These are phyloP conservation scores for Didymella lethalis DNA, from an alignment of 2,329 filamentous ascomycete genomes.

Conservation along the genomic window DNA sequence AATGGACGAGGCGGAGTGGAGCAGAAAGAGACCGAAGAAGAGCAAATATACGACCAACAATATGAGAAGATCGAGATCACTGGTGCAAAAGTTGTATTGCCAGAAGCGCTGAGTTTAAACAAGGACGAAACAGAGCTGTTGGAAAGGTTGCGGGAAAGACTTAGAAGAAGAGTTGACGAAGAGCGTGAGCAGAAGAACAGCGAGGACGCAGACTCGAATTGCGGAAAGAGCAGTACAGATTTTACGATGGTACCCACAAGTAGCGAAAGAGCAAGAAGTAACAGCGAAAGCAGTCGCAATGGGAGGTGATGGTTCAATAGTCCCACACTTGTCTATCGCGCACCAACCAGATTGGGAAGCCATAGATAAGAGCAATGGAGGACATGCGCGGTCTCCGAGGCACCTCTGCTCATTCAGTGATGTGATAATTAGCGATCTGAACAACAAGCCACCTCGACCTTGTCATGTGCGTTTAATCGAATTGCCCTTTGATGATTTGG, in stretches of 20 bases:
- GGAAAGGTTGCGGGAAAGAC: constrained; percentile 44
- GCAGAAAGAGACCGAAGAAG: constrained; percentile 25
- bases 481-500: no score
- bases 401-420: neutral
- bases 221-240: constrained; percentile 33
- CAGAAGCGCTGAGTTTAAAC: constrained; percentile 47
- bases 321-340: constrained; percentile 5
- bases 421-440: neutral
- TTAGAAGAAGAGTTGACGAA: constrained; percentile 33
- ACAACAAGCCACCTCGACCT: neutral
- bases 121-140: constrained; percentile 48
- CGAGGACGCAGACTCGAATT: constrained; percentile 20
- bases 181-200: constrained; percentile 13
- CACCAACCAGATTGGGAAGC: constrained; percentile 7
- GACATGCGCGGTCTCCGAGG: constrained; percentile 14
- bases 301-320: constrained; percentile 2
- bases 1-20: constrained; percentile 34
- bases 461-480: neutral
- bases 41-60: constrained; percentile 27
- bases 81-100: constrained; percentile 43
- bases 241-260: constrained; percentile 32
- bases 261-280: constrained; percentile 21
- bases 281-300: constrained; percentile 14
- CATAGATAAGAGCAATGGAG: constrained; percentile 20
- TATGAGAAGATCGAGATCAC: constrained; percentile 43